Base-by-base conservation (phyloP, 441 rosid species). In the Brassica hybrid region DNA sequence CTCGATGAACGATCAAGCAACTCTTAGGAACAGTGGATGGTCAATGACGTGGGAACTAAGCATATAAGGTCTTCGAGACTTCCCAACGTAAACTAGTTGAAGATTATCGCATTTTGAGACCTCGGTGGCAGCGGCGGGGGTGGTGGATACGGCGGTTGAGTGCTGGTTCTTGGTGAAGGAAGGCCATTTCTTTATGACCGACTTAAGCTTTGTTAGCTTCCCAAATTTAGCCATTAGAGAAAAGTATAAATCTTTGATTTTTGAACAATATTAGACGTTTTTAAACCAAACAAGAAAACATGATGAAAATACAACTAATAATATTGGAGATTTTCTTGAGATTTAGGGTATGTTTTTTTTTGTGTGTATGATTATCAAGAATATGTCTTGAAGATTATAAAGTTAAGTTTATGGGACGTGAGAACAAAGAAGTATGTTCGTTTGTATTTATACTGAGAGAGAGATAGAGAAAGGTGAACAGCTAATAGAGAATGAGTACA, bases 11-110 rank as follows among this genome's bases (percentile, higher is more conserved):
- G 82, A 17, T 85, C 91, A 7, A 88, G 77, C 79, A 94, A 78
- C 78, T 89, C 91, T 66, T 84, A 18, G 97, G 62, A 94, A 88
- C 7, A 94, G 85, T 12, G 99, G 98, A 77, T 94, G 99, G 34
- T 71, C 36, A 5, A 91, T 76, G 74, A 85, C 80, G 16, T 82
- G 81, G 2, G 93, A 71, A 59, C 84, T 76, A 67, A 94, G 67
- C 43, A 84, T 83, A 73, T 93, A 94, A 38, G 85, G 86, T 82
- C 97, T 84, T 80, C 91, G 81, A 3, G 97, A 84, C 80, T 87
- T 91, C 9, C 98, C 98, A 10, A 94, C 97, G 73, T 84, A 94
- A 36, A 94, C 97, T 3, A 85, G 74, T 8, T 81, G 84, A 13
- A 85, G 85, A 13, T 79, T 77, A 21, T 63, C 71, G 56, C 70